A percentile compares a stretch with the other conserved stretches of the same genome.
Conservation (phyloP, 2,329 filamentous ascomycete genomes). For the Cladorrhinum sp. region DNA sequence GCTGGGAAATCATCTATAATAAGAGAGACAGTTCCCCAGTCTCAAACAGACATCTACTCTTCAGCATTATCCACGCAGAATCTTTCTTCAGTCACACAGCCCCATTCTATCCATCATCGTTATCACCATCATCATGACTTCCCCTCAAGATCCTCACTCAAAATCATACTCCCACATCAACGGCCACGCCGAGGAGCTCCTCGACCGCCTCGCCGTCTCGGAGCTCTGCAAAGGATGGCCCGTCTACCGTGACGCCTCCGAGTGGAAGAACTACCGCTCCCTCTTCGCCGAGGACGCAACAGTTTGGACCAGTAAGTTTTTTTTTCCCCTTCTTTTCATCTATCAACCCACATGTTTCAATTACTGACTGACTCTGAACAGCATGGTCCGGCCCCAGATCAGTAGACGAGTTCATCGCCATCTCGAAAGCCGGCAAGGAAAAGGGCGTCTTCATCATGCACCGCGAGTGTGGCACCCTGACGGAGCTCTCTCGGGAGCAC, state of each 20-base stretch:
- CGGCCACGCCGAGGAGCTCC: constrained; percentile 38
- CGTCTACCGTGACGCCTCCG: constrained; percentile 50
- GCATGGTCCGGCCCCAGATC: constrained; percentile 45
- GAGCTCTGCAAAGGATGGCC: constrained; percentile 55
- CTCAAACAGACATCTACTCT: neutral
- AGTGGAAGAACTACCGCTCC: constrained; percentile 51
- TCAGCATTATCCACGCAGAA: neutral
- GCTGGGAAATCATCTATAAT: neutral
- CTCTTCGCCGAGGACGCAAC: constrained; percentile 46
- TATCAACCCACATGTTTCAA: neutral
- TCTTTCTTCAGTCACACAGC: neutral
- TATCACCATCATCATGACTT: constrained; percentile 27
- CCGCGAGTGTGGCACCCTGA: constrained; percentile 48
- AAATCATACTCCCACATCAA: constrained; percentile 44
- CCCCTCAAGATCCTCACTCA: constrained; percentile 32
- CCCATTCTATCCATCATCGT: neutral
- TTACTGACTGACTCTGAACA: constrained; percentile 24
- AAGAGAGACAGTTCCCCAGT: neutral
- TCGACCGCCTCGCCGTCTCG: constrained; percentile 45
- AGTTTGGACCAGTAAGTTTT: constrained; percentile 48
- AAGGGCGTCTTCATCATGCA: constrained; percentile 56
- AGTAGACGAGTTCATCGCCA: constrained; percentile 46
- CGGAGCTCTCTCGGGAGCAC: constrained; percentile 40
- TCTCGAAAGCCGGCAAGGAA: constrained; percentile 49
- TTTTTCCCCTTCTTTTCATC: neutral